Evolutionary conservation across 1,139 yeast species (phyloP).

Genomic region (Debaryomyces udenii): DNA sequence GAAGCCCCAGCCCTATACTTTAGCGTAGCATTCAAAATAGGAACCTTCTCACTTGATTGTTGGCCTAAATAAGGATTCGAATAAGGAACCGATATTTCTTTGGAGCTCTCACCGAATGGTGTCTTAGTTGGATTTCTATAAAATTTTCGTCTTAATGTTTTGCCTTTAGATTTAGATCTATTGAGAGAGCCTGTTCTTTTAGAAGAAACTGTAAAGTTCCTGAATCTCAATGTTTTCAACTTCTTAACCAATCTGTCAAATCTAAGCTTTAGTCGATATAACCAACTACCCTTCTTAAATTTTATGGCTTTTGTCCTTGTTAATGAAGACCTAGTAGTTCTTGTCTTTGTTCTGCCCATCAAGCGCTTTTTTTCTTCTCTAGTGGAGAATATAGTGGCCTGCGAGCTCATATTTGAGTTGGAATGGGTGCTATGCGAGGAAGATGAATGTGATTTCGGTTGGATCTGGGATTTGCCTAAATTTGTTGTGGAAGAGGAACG

Average conservation of each 20-base stretch:
- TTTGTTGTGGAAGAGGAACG: not conserved
- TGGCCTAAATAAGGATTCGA: constrained; percentile 34
- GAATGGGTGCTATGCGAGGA: not conserved
- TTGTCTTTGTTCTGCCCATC: constrained; percentile 1
- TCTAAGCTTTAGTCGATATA: constrained; percentile 34
- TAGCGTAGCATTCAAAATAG: constrained; percentile 27
- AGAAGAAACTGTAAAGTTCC: constrained; percentile 33
- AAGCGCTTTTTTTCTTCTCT: constrained; percentile 20
- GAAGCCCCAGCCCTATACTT: constrained; percentile 36
- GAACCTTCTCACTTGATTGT: constrained; percentile 21
- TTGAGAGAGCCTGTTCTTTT: constrained; percentile 26
- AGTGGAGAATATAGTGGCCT: constrained; percentile 51
- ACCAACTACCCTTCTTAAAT: constrained; percentile 34
- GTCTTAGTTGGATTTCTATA: constrained; percentile 21
- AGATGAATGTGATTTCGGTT: no score
- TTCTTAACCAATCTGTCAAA: constrained; percentile 28
- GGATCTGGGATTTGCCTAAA: not conserved
- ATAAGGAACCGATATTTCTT: constrained; percentile 12
- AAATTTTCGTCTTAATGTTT: constrained; percentile 22
- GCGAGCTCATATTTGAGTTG: constrained; percentile 37
- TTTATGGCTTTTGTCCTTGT: constrained; percentile 39
- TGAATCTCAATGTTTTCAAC: constrained; percentile 24
- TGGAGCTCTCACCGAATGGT: constrained; percentile 13
- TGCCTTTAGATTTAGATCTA: constrained; percentile 12
- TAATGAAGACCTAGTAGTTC: constrained; percentile 18